A percentile compares a stretch with the other conserved stretches of the same genome.
Conservation (phyloP, 441 rosid species). For the Pelargonium myrrhifolium region DNA sequence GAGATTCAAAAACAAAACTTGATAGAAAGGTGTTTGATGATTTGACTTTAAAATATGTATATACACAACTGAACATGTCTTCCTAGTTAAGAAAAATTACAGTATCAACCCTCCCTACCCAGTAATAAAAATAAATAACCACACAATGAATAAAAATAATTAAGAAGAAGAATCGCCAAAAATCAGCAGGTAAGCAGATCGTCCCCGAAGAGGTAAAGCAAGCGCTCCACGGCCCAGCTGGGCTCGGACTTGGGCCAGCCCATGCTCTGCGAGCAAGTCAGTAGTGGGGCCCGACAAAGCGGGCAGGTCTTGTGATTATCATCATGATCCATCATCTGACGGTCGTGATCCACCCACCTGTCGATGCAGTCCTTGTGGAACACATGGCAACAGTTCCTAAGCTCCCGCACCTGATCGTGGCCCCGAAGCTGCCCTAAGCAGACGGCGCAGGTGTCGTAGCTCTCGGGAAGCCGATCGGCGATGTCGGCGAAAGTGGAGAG, state of each 20-base stretch:
- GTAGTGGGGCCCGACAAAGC: constrained; percentile 69
- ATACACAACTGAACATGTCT: too few species aligned
- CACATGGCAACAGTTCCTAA: constrained; percentile 81
- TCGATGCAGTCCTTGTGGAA: constrained; percentile 79
- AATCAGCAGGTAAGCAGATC: constrained; percentile 37
- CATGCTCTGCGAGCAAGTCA: constrained; percentile 31
- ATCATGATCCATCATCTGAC: too few species aligned
- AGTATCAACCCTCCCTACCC: too few species aligned
- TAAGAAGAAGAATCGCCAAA: too few species aligned
- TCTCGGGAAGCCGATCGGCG: constrained; percentile 28
- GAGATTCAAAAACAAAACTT: too few species aligned
- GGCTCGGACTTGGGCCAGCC: constrained; percentile 47
- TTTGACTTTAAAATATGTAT: too few species aligned
- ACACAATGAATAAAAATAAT: too few species aligned
- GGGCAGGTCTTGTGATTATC: constrained; percentile 70
- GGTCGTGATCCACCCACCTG: constrained; percentile 67
- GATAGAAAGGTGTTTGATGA: too few species aligned
- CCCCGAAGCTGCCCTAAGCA: constrained; percentile 44
- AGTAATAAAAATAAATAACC: too few species aligned
- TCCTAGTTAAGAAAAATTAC: too few species aligned
- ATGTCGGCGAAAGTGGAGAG: constrained; percentile 52
- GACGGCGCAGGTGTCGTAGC: constrained; percentile 66
- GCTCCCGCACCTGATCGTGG: constrained; percentile 57
- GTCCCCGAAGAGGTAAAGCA: constrained; percentile 75
- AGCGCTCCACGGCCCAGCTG: constrained; percentile 79